These are phyloP conservation scores for Poa pratensis DNA, from an alignment of 176 grass and related monocot species.

Conservation along the genomic window DNA sequence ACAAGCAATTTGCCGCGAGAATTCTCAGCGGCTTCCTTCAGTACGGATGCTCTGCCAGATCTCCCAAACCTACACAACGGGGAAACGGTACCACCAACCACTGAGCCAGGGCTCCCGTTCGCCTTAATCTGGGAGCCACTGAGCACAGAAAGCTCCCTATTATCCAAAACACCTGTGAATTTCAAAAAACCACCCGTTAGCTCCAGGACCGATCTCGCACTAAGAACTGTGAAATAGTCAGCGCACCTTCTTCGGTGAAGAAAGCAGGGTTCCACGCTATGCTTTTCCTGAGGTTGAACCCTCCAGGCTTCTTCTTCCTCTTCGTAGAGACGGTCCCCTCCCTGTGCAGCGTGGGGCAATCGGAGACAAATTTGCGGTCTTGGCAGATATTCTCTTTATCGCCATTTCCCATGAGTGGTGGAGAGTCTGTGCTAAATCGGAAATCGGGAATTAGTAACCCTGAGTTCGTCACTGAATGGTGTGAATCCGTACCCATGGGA, in stretches of 20 bases:
- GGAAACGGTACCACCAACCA: slow-evolving; percentile 17
- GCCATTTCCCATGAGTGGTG: not conserved
- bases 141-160: slow-evolving; percentile 75
- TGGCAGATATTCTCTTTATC: slow-evolving; percentile 58
- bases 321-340: slow-evolving; percentile 23
- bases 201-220: too few relatives aligned
- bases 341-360: slow-evolving; percentile 6
- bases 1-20: slow-evolving; percentile 44
- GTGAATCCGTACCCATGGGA: not conserved
- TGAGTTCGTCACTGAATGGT: slow-evolving; percentile 1
- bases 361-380: slow-evolving; percentile 12
- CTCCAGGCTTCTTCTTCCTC: slow-evolving; percentile 47
- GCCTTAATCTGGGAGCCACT: slow-evolving; percentile 51
- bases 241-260: slow-evolving; percentile 73
- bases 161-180: slow-evolving; percentile 73
- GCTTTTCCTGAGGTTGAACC: slow-evolving; percentile 84
- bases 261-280: slow-evolving; percentile 96
- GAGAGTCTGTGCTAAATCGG: not conserved
- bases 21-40: slow-evolving; percentile 33
- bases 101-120: slow-evolving; percentile 39
- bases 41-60: slow-evolving; percentile 37
- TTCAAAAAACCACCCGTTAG: slow-evolving; percentile 6
- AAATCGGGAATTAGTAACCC: not conserved
- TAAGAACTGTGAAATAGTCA: not conserved
- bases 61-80: slow-evolving; percentile 32